Conservation (phyloP, 164 flowering plant genomes). For the Macadamia integrifolia region DNA sequence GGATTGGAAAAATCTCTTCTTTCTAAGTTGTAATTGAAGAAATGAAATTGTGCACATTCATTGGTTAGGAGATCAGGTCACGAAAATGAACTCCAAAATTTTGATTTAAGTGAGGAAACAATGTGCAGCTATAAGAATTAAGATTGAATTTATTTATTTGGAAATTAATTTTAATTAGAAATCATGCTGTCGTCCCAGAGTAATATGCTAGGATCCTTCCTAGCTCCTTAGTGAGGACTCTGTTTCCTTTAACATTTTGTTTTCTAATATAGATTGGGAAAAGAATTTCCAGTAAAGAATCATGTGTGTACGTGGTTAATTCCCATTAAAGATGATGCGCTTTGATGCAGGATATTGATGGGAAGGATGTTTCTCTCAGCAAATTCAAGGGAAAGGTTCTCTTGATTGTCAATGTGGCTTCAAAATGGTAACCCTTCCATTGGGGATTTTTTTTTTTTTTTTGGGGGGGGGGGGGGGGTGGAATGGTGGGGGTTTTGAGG, state of each 20-base stretch:
- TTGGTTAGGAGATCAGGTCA: too few relatives aligned
- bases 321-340: neutral
- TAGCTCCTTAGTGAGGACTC: too few relatives aligned
- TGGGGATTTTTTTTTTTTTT: slow-evolving; percentile 1
- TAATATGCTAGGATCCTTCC: too few relatives aligned
- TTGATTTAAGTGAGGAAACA: too few relatives aligned
- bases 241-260: too few relatives aligned
- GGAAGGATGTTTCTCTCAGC: slow-evolving; percentile 69
- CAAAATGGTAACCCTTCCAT: slow-evolving; percentile 53
- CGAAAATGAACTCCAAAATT: too few relatives aligned
- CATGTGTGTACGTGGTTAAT: neutral
- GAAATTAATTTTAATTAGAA: too few relatives aligned
- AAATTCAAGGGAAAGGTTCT: slow-evolving; percentile 85
- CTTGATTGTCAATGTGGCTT: slow-evolving; percentile 89
- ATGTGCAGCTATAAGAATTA: too few relatives aligned
- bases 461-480: neutral
- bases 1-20: neutral
- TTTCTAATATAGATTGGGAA: too few relatives aligned
- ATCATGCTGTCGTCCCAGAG: too few relatives aligned
- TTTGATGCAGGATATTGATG: slow-evolving; percentile 75
- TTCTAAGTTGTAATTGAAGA: neutral
- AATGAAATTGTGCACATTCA: neutral
- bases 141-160: too few relatives aligned
- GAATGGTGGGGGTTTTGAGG: too few relatives aligned
- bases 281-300: neutral